Percentiles rank a stretch among this genome's conserved stretches.
Conservation (phyloP, 148 eudicot species). For the Amaranthus hypochondriacus region DNA sequence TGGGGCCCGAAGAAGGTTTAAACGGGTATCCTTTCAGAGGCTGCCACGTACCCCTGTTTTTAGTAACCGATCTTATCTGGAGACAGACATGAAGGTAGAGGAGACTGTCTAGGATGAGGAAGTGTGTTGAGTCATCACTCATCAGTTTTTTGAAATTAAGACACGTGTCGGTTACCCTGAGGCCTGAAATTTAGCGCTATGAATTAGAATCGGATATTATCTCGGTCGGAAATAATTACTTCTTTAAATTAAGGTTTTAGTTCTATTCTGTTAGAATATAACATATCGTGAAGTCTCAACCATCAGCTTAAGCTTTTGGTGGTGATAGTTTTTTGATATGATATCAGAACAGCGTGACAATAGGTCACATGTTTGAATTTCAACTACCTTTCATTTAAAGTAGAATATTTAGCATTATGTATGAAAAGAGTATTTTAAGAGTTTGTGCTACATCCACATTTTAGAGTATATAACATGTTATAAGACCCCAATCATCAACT, state of each 20-base stretch:
- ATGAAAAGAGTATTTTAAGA: no score
- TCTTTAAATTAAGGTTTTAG: conserved; percentile 9
- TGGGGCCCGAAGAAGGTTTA: conserved; percentile 16
- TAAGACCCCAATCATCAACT: no score
- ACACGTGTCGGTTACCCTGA: conserved; percentile 23
- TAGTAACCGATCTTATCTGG: conserved; percentile 31
- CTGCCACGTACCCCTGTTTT: conserved; percentile 24
- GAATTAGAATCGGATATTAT: no score
- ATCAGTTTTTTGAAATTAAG: background rate
- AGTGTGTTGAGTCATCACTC: conserved; percentile 32
- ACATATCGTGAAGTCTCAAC: no score
- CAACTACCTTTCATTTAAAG: no score
- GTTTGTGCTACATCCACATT: no score
- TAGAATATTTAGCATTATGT: no score
- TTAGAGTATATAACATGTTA: no score
- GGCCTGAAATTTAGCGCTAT: background rate
- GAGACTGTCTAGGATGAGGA: background rate
- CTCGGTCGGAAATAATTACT: no score
- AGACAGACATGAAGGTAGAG: background rate
- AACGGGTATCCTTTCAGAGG: background rate
- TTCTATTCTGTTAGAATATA: no score
- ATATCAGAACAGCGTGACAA: background rate
- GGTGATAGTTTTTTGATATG: conserved; percentile 11
- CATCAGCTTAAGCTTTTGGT: background rate
- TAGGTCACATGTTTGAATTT: no score